Conservation (phyloP, 495 filamentous ascomycete species). For the Astrocystis sublimbata region DNA sequence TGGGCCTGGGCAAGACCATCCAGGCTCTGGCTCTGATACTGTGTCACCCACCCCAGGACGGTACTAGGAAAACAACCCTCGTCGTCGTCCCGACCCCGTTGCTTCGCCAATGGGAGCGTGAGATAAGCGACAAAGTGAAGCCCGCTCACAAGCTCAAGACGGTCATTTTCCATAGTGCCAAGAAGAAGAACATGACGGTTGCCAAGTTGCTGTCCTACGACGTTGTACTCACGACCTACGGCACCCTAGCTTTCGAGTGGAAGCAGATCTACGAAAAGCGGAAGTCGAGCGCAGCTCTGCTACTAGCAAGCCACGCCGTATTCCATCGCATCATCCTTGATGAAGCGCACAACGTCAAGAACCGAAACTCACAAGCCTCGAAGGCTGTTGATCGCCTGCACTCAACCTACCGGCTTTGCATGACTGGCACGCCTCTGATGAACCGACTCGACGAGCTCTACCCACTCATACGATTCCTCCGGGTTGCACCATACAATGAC, state of each 20-base stretch:
- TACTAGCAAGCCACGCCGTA: conserved; percentile 63
- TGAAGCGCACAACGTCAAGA: conserved; percentile 95
- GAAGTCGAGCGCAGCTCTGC: conserved; percentile 15
- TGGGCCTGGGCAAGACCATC: conserved; percentile 97
- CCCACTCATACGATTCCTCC: conserved; percentile 77
- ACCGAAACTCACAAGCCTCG: conserved; percentile 67
- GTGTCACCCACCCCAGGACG: conserved; percentile 63
- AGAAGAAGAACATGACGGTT: conserved; percentile 48
- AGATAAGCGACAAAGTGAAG: conserved; percentile 74
- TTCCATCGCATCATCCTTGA: conserved; percentile 90
- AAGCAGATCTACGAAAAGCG: conserved; percentile 46
- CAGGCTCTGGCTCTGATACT: conserved; percentile 84
- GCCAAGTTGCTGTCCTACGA: conserved; percentile 67
- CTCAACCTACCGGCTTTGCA: conserved; percentile 72
- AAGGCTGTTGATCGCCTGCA: conserved; percentile 62
- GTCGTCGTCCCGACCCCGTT: conserved; percentile 87
- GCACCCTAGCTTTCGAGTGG: conserved; percentile 70
- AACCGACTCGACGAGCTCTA: conserved; percentile 83
- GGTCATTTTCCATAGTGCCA: conserved; percentile 66
- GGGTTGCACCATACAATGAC: conserved; percentile 76
- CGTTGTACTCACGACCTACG: conserved; percentile 88
- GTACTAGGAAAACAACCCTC: conserved; percentile 64
- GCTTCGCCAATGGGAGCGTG: conserved; percentile 85
- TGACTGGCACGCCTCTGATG: conserved; percentile 96
- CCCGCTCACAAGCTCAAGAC: conserved; percentile 59